Evolutionary conservation across 768 basidiomycete species (phyloP).

Genomic region (Panaeolus papilionaceus): DNA sequence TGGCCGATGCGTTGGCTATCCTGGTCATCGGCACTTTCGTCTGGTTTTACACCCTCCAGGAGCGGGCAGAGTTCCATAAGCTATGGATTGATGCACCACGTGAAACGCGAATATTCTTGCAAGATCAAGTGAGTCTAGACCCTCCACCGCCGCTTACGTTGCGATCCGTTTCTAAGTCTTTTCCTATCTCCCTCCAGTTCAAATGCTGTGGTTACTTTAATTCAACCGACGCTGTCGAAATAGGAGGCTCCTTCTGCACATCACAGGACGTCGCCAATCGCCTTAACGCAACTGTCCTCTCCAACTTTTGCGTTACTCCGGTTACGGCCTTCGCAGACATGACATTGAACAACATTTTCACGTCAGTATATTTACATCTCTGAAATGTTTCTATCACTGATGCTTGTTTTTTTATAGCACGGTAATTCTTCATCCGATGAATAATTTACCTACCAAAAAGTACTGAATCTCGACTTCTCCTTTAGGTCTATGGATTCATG

Average conservation of each 20-base stretch:
- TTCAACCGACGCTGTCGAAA: constrained; percentile 60
- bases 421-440: constrained; percentile 32
- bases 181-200: constrained; percentile 51
- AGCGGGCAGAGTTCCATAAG: constrained; percentile 68
- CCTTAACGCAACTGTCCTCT: constrained; percentile 44
- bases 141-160: background rate
- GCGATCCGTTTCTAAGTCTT: constrained; percentile 11
- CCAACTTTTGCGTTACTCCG: constrained; percentile 75
- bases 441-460: background rate
- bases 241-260: constrained; percentile 69
- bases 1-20: constrained; percentile 66
- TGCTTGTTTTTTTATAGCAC: constrained; percentile 43
- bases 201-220: constrained; percentile 88
- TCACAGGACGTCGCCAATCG: constrained; percentile 45
- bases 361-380: constrained; percentile 54
- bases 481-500: constrained; percentile 82
- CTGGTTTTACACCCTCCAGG: constrained; percentile 83
- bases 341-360: constrained; percentile 83
- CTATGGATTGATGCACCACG: constrained; percentile 57
- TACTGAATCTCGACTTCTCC: constrained; percentile 17
- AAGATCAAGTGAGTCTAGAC: constrained; percentile 66
- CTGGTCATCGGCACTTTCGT: constrained; percentile 72
- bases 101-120: constrained; percentile 60
- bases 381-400: constrained; percentile 9
- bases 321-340: constrained; percentile 71